These are phyloP conservation scores for Phytophthora pisi DNA, from an alignment of 352 stramenopile species.

Conservation along the genomic window DNA sequence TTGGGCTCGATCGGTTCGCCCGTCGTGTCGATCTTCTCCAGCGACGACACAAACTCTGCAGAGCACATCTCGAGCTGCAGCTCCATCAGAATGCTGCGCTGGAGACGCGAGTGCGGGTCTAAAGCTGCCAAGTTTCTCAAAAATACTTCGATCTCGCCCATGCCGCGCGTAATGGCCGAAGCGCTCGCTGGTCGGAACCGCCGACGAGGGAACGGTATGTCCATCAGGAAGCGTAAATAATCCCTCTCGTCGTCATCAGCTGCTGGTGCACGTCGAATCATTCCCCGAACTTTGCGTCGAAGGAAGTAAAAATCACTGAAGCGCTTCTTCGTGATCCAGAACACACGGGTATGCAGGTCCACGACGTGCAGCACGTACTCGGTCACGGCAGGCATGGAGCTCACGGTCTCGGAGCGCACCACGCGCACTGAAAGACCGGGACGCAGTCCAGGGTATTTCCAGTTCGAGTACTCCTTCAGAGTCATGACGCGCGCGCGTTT, in stretches of 20 bases:
- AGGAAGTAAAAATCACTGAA: slow-evolving; percentile 78
- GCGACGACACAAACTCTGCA: slow-evolving; percentile 71
- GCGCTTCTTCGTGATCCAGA: slow-evolving; percentile 85
- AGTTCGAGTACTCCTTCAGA: slow-evolving; percentile 61
- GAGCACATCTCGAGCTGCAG: slow-evolving; percentile 81
- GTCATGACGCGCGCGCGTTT: slow-evolving; percentile 48
- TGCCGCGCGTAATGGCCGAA: slow-evolving; percentile 53
- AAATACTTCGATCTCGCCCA: slow-evolving; percentile 76
- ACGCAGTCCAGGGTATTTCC: slow-evolving; percentile 57
- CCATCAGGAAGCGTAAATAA: slow-evolving; percentile 73
- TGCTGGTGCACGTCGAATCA: slow-evolving; percentile 43
- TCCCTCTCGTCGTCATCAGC: slow-evolving; percentile 51
- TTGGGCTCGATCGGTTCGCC: slow-evolving; percentile 73
- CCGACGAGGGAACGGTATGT: slow-evolving; percentile 72
- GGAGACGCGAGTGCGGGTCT: slow-evolving; percentile 60
- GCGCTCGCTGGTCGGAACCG: slow-evolving; percentile 55
- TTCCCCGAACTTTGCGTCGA: slow-evolving; percentile 65
- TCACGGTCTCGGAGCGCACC: slow-evolving; percentile 62
- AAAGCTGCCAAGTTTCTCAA: slow-evolving; percentile 71
- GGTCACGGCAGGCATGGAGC: slow-evolving; percentile 60
- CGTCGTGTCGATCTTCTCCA: slow-evolving; percentile 77
- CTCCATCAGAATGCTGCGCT: slow-evolving; percentile 65
- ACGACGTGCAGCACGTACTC: slow-evolving; percentile 82
- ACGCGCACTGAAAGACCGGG: slow-evolving; percentile 76
- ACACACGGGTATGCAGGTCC: slow-evolving; percentile 81